These are phyloP conservation scores for Fusarium torulosum DNA, from an alignment of 2,329 filamentous ascomycete species.

Conservation along the genomic window DNA sequence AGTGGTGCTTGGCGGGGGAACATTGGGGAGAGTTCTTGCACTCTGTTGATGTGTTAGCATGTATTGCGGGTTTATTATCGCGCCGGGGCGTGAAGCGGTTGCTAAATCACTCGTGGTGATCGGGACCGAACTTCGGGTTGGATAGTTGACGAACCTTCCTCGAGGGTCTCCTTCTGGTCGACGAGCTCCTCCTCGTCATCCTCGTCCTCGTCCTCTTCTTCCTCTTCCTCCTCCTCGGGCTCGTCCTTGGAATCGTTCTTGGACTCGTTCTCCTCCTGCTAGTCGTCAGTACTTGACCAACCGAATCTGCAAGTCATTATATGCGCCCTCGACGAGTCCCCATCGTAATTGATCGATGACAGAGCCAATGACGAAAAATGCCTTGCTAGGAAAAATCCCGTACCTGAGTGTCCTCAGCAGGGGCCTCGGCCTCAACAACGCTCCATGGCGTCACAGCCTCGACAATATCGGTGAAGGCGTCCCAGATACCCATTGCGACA, in stretches of 20 bases:
- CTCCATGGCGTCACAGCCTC: slow-evolving; percentile 75
- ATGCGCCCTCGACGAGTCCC: slow-evolving; percentile 7
- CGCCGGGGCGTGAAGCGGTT: slow-evolving; percentile 25
- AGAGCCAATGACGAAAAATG: slow-evolving; percentile 34
- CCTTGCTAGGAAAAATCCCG: slow-evolving; percentile 44
- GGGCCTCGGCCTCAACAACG: slow-evolving; percentile 74
- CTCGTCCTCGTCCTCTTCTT: slow-evolving; percentile 69
- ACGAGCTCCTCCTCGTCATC: slow-evolving; percentile 86
- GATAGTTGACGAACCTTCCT: slow-evolving; percentile 81
- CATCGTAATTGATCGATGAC: slow-evolving; percentile 33
- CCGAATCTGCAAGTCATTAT: background rate
- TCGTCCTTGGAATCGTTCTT: slow-evolving; percentile 60
- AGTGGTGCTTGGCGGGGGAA: slow-evolving; percentile 94
- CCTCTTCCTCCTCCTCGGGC: slow-evolving; percentile 59
- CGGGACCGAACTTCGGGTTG: slow-evolving; percentile 4
- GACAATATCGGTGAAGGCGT: slow-evolving; percentile 72
- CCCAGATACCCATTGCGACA: slow-evolving; percentile 75
- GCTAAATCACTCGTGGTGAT: slow-evolving; percentile 39
- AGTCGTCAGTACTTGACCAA: slow-evolving; percentile 32
- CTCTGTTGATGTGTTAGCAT: slow-evolving; percentile 67
- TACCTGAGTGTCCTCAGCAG: slow-evolving; percentile 74
- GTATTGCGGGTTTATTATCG: slow-evolving; percentile 22
- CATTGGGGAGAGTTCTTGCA: slow-evolving; percentile 90
- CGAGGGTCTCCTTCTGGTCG: slow-evolving; percentile 88
- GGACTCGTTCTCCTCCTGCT: slow-evolving; percentile 60